These are phyloP conservation scores for Endogone sp. DNA, from an alignment of 192 early-diverging fungal genomes.

Conservation along the genomic window DNA sequence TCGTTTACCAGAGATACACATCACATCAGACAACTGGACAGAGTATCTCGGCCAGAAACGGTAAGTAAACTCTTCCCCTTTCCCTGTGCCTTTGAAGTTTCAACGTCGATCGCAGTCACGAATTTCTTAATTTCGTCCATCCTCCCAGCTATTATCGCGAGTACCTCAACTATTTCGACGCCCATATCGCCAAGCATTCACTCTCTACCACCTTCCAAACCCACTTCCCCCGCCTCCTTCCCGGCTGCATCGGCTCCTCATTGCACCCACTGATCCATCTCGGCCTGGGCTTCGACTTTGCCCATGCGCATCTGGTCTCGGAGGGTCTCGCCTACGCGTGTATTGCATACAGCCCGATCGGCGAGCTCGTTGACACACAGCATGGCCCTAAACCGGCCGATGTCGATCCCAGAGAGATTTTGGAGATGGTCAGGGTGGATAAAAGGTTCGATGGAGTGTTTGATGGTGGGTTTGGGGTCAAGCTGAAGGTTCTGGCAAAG, in stretches of 20 bases:
- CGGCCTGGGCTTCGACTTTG: neutral
- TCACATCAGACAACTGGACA: neutral
- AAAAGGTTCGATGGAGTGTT: constrained; percentile 1
- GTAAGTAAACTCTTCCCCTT: neutral
- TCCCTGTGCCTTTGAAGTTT: no score
- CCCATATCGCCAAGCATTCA: neutral
- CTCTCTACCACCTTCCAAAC: neutral
- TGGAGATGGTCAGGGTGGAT: neutral
- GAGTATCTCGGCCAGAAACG: neutral
- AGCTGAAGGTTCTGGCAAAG: neutral
- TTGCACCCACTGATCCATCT: neutral
- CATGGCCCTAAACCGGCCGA: neutral
- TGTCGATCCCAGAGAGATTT: neutral
- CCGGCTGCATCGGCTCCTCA: neutral
- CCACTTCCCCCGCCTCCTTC: neutral
- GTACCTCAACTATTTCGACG: neutral
- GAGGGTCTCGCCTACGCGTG: neutral
- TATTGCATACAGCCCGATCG: neutral
- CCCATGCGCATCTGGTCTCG: neutral
- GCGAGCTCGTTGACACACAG: neutral
- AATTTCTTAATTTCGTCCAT: no score
- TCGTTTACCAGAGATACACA: neutral
- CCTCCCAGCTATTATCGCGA: neutral
- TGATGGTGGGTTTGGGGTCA: neutral
- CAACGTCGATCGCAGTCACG: no score